These are phyloP conservation scores for Mucor circinelloides DNA, from an alignment of 371 early-diverging fungal genomes.

Conservation along the genomic window DNA sequence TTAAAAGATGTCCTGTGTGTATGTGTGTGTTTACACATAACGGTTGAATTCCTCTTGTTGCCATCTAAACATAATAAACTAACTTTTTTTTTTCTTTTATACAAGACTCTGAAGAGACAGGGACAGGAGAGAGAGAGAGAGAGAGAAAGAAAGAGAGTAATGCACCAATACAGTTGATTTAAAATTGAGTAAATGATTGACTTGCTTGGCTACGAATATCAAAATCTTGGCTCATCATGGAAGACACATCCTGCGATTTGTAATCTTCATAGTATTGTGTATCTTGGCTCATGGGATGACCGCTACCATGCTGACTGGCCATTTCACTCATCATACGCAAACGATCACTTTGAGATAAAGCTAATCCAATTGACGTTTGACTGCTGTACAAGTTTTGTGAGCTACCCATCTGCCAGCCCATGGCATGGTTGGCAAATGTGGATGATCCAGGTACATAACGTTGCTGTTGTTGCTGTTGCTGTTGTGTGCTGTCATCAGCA, in stretches of 20 bases:
- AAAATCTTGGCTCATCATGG: constrained; percentile 54
- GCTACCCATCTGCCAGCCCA: constrained; percentile 35
- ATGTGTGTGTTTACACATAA: too few species aligned
- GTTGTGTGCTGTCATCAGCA: constrained; percentile 18
- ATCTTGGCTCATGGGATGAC: constrained; percentile 52
- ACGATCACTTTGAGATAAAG: constrained; percentile 70
- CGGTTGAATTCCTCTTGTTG: too few species aligned
- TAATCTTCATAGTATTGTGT: constrained; percentile 59
- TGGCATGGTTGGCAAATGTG: constrained; percentile 43
- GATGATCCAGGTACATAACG: constrained; percentile 47
- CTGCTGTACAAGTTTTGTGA: constrained; percentile 55
- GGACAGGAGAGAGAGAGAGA: background rate
- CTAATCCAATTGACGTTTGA: constrained; percentile 55
- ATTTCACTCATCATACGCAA: constrained; percentile 60
- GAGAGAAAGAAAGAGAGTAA: background rate
- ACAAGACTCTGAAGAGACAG: background rate
- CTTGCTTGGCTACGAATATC: constrained; percentile 55
- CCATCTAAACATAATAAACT: too few species aligned
- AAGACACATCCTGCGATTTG: constrained; percentile 61
- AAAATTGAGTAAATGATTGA: constrained; percentile 52
- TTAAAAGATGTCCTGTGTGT: too few species aligned
- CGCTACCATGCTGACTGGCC: constrained; percentile 36
- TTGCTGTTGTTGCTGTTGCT: background rate
- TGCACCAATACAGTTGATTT: constrained; percentile 12
- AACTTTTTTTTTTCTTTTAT: too few species aligned